A percentile compares a stretch with the other conserved stretches of the same genome.
Conservation (phyloP, 108 stramenopile species). For the Stephanodiscus minutulus region DNA sequence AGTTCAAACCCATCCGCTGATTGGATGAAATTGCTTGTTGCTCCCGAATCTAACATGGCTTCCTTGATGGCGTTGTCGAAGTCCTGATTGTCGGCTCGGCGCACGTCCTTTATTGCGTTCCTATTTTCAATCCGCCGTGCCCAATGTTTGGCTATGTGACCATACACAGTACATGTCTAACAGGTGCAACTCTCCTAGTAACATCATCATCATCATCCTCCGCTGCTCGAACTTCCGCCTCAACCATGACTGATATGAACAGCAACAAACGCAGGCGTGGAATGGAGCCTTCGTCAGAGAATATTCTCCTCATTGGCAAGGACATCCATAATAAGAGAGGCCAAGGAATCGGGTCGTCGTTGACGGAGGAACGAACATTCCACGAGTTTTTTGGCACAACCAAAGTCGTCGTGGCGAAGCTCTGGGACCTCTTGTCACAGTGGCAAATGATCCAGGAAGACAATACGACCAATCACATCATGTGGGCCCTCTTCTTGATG, state of each 20-base stretch:
- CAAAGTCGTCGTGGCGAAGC: not conserved
- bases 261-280: no score
- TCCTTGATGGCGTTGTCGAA: no score
- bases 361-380: conserved; percentile 1
- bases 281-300: not conserved
- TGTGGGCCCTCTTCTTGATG: conserved; percentile 17
- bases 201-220: no score
- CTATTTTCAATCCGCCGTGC: no score
- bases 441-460: conserved; percentile 4
- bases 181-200: no score
- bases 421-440: not conserved
- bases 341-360: not conserved
- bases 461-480: not conserved
- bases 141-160: no score
- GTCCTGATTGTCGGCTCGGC: no score
- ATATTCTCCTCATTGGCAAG: not conserved
- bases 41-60: no score
- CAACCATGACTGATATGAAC: no score
- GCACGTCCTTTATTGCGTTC: no score
- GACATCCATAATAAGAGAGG: conserved; percentile 14
- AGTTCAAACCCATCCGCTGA: not conserved
- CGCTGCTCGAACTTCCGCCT: no score
- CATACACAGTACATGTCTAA: no score
- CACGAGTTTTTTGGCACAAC: conserved; percentile 2
- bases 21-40: not conserved